Evolutionary conservation across 176 grass and related monocot species (phyloP), one percentile per base, ranked within the genome.

Genomic region (Phragmites australis): DNA sequence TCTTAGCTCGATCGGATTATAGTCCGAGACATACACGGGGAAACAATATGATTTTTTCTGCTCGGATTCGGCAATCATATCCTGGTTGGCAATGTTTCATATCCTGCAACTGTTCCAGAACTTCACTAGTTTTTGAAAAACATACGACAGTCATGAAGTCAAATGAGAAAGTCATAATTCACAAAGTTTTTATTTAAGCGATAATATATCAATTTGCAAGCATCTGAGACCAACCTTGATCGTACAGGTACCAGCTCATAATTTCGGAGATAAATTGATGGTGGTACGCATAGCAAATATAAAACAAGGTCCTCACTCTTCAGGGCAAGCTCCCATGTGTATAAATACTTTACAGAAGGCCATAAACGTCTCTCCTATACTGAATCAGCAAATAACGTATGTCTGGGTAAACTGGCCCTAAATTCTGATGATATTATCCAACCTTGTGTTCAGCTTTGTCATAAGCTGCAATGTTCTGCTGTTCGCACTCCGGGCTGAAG

Each of bases 401-500:
- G 25, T 16, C 34, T 53, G 21, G 6, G 50, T 17, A 25, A 39
- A 57, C 23, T 55, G 19, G 2, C 11, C 37, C 37, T 67, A 43
- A 47, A 74, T 47, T 21, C n/a, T 6, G 21, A 49, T 4, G 13
- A 49, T 47, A 27, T 49, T 88, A 83, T 58, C 52, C 58, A 47
- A 74, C 43, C 47, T 63, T 82, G 65, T 47, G 64, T 55, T 78
- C 83, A 12, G 69, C 88, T 57, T 60, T 90, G 50, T 94, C 90
- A 56, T 75, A 94, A 83, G 92, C 92, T 56, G 86, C 88, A 57
- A 98, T 87, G 63, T 98, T 98, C 69, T 98, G 95, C 2, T 81
- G 92, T 69, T 98, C 90, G 16, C 92, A 94, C 86, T 98, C 92
- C 6, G 88, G 92, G 86, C 95, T 93, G 25, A 98, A 94, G 50